Conservation (phyloP, 2,329 filamentous ascomycete species). For the Rutstroemia sp. region DNA sequence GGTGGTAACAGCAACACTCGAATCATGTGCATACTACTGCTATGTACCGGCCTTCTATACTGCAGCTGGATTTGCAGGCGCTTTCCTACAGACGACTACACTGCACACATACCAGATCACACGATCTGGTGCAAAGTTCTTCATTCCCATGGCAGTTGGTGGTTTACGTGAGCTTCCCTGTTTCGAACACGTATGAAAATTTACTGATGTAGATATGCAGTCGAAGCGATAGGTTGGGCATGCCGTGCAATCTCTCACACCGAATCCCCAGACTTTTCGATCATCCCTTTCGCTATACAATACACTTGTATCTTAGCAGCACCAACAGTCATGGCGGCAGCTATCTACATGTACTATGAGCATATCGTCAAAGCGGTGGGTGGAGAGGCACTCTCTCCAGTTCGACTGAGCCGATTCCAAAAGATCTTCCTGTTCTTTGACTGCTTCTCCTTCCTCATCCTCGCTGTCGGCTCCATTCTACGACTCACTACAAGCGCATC, state of each 20-base stretch:
- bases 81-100: neutral
- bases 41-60: neutral
- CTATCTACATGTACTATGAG: conserved; percentile 5
- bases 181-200: neutral
- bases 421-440: conserved; percentile 5
- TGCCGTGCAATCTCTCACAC: neutral
- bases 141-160: neutral
- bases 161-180: neutral
- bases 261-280: conserved; percentile 1
- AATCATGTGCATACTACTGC: conserved; percentile 6
- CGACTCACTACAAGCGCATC: neutral
- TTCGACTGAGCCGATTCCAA: neutral
- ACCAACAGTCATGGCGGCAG: conserved; percentile 2
- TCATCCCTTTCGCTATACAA: conserved; percentile 1
- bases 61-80: neutral
- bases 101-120: neutral
- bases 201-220: neutral
- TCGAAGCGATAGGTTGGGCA: conserved; percentile 3
- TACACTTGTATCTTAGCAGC: conserved; percentile 1
- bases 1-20: conserved; percentile 1
- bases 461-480: neutral
- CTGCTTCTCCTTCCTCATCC: neutral
- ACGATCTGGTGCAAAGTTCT: neutral
- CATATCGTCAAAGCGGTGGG: neutral
- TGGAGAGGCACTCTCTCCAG: neutral